Percentiles rank a stretch among this genome's conserved stretches.
phyloP scores from a whole-genome alignment of 768 basidiomycete genomes.

The Pleurotus giganteus region DNA sequence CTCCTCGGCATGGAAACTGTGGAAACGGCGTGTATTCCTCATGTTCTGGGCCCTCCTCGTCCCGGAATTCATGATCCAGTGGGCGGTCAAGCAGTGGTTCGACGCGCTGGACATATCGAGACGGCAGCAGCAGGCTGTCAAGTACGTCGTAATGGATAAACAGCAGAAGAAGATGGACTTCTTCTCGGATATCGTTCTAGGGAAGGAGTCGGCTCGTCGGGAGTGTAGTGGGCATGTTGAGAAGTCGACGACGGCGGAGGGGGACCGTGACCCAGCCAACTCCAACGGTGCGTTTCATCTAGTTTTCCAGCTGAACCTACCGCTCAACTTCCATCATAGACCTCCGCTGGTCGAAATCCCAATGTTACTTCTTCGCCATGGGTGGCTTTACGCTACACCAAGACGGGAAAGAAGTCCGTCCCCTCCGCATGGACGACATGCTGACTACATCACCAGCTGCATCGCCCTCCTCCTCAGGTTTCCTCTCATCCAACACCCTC shows the following conservation, averaged over 20 bases:
- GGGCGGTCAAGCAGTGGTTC: constrained; percentile 17
- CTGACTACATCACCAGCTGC: background rate
- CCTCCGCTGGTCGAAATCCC: constrained; percentile 18
- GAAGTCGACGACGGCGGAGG: background rate
- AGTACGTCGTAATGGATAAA: background rate
- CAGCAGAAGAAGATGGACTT: background rate
- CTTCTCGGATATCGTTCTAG: background rate
- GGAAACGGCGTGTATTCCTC: background rate
- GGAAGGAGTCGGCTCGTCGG: background rate
- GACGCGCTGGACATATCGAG: constrained; percentile 8
- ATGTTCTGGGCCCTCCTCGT: constrained; percentile 16
- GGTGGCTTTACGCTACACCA: constrained; percentile 23
- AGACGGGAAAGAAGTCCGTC: background rate
- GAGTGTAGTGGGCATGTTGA: too few species aligned
- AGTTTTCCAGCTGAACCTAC: background rate
- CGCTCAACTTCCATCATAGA: background rate
- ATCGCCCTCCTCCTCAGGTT: background rate
- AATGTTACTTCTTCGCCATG: constrained; percentile 26
- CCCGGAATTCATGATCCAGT: constrained; percentile 16
- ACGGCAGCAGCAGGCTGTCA: background rate
- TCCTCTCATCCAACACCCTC: background rate
- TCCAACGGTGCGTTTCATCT: background rate
- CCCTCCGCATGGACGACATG: background rate
- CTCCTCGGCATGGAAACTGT: background rate
- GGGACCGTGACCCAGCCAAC: background rate